Evolutionary conservation across 1,284 basidiomycete species (phyloP).

Genomic region (Cronartium quercuum): DNA sequence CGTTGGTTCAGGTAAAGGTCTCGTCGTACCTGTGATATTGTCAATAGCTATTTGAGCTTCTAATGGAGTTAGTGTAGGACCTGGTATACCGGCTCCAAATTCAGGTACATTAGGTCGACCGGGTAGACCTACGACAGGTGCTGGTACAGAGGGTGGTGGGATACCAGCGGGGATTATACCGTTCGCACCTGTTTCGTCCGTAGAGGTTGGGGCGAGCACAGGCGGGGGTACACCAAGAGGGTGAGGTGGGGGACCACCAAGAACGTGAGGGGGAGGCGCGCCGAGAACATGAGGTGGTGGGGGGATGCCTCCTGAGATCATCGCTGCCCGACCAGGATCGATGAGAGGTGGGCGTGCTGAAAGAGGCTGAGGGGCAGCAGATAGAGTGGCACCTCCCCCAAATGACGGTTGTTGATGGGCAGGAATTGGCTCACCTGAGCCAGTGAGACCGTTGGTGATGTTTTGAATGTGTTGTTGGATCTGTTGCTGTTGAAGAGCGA

Average conservation of each 20-base stretch:
- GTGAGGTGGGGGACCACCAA: background rate
- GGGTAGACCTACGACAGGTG: conserved; percentile 22
- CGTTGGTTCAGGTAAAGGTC: conserved; percentile 60
- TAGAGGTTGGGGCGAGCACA: background rate
- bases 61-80: conserved; percentile 25
- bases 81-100: conserved; percentile 31
- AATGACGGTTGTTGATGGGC: conserved; percentile 30
- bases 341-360: conserved; percentile 59
- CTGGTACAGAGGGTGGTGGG: background rate
- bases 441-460: conserved; percentile 56
- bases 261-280: background rate
- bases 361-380: conserved; percentile 48
- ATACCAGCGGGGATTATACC: background rate
- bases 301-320: conserved; percentile 25
- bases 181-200: background rate
- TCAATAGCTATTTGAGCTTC: conserved; percentile 27
- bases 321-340: conserved; percentile 34
- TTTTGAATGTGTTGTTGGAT: conserved; percentile 64
- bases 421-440: conserved; percentile 49
- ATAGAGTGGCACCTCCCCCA: conserved; percentile 42
- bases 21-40: conserved; percentile 55
- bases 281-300: background rate
- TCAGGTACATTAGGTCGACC: conserved; percentile 36
- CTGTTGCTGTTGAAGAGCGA: conserved; percentile 69
- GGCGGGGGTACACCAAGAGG: background rate